A percentile compares a stretch with the other conserved stretches of the same genome.
phyloP scores from a whole-genome alignment of 176 grass and related monocot genomes.

The Juncus effusus region DNA sequence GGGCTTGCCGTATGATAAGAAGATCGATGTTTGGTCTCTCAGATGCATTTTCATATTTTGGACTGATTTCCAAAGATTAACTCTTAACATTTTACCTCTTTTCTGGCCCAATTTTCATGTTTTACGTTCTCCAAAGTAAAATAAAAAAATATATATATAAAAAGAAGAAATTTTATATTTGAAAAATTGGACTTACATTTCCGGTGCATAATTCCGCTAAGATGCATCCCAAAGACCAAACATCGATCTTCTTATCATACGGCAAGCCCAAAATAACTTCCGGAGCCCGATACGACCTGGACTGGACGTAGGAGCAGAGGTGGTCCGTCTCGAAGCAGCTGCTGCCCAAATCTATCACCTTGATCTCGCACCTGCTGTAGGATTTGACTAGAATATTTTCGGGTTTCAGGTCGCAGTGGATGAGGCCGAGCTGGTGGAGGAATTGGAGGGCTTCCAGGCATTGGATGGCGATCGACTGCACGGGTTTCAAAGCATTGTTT shows the following conservation, averaged over 20 bases:
- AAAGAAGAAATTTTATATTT: no score
- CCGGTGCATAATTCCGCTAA: constrained; percentile 97
- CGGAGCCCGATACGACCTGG: constrained; percentile 90
- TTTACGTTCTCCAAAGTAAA: no score
- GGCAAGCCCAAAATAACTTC: constrained; percentile 93
- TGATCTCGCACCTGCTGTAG: constrained; percentile 98
- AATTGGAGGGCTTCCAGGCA: constrained; percentile 96
- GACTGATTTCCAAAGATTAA: no score
- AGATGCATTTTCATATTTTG: constrained; percentile 62
- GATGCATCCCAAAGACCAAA: constrained; percentile 99
- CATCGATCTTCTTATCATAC: constrained; percentile 98
- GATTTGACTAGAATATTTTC: constrained; percentile 99
- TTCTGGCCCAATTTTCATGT: no score
- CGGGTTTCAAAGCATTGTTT: background rate
- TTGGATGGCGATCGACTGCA: constrained; percentile 97
- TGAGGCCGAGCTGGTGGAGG: constrained; percentile 89
- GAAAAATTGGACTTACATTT: constrained; percentile 55
- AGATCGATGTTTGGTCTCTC: constrained; percentile 99
- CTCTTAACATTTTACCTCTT: no score
- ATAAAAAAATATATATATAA: no score
- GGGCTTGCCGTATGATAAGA: constrained; percentile 92
- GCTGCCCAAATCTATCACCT: constrained; percentile 98
- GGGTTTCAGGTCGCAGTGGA: constrained; percentile 98
- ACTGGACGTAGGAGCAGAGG: constrained; percentile 93
- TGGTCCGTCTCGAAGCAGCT: constrained; percentile 99